These are phyloP conservation scores for Salmacisia buchloeana DNA, from an alignment of 1,284 basidiomycete genomes.

Conservation along the genomic window DNA sequence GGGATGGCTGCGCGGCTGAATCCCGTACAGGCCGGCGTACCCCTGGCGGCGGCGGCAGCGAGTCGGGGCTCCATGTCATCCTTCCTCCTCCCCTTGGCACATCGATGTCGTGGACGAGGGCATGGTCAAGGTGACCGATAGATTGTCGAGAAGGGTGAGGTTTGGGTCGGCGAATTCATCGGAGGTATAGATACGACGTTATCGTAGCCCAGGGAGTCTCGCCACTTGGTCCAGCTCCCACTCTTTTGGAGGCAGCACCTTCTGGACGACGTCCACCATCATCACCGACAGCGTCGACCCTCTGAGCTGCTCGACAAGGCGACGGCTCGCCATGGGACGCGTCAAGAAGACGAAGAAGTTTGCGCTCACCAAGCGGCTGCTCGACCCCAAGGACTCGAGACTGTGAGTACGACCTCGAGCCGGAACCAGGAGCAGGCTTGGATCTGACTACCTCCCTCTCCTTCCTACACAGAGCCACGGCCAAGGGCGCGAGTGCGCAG, in stretches of 20 bases:
- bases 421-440: not conserved
- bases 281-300: no score
- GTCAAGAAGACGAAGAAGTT: slow-evolving; percentile 93
- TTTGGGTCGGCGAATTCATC: no score
- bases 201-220: no score
- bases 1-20: not conserved
- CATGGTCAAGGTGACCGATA: no score
- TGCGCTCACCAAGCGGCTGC: slow-evolving; percentile 85
- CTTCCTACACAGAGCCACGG: slow-evolving; percentile 22
- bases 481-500: slow-evolving; percentile 55
- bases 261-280: not conserved
- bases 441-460: not conserved
- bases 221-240: no score
- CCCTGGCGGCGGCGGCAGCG: not conserved
- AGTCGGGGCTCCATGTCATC: slow-evolving; percentile 6
- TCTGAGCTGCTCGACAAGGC: no score
- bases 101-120: no score
- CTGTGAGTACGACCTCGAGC: slow-evolving; percentile 60
- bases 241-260: no score
- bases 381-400: slow-evolving; percentile 89
- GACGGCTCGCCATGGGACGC: slow-evolving; percentile 73
- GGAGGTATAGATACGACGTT: no score
- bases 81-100: not conserved
- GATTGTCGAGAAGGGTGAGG: no score
- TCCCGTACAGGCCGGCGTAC: not conserved